A percentile compares a stretch with the other conserved stretches of the same genome.
Evolutionary conservation across 2,329 filamentous ascomycete genomes (phyloP).

Genomic region (Amauroascus verrucosus): DNA sequence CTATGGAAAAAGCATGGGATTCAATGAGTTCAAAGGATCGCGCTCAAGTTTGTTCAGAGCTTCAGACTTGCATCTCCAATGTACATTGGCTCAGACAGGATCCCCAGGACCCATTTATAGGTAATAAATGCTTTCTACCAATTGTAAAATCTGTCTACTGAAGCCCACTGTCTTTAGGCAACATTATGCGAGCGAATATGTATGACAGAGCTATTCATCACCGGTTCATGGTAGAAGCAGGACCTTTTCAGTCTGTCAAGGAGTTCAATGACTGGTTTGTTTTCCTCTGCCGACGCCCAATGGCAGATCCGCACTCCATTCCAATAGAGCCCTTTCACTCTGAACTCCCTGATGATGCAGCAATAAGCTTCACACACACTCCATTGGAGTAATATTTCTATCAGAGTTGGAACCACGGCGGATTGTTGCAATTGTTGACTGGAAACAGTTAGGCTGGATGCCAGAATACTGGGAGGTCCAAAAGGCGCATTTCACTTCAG

Average conservation of each 20-base stretch:
- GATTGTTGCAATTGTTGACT: slow-evolving; percentile 22
- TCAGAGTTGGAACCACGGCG: slow-evolving; percentile 14
- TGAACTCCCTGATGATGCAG: slow-evolving; percentile 23
- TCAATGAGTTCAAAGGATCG: slow-evolving; percentile 13
- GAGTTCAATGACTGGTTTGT: slow-evolving; percentile 28
- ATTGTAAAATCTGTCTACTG: background rate
- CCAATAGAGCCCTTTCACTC: slow-evolving; percentile 24
- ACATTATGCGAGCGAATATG: slow-evolving; percentile 16
- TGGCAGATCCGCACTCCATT: slow-evolving; percentile 22
- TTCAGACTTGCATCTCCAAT: slow-evolving; percentile 14
- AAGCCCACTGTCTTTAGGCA: slow-evolving; percentile 12
- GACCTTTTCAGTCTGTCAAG: slow-evolving; percentile 22
- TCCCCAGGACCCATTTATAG: slow-evolving; percentile 18
- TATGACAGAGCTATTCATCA: slow-evolving; percentile 21
- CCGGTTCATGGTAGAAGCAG: slow-evolving; percentile 19
- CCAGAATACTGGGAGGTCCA: slow-evolving; percentile 27
- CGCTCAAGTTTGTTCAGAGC: slow-evolving; percentile 15
- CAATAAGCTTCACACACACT: slow-evolving; percentile 30
- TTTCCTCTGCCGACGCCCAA: slow-evolving; percentile 19
- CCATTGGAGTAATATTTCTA: slow-evolving; percentile 27
- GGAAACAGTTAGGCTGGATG: slow-evolving; percentile 27
- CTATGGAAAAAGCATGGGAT: slow-evolving; percentile 21
- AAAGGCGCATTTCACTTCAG: slow-evolving; percentile 22
- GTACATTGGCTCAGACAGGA: slow-evolving; percentile 19
- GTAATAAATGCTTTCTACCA: slow-evolving; percentile 11